Percentiles rank a stretch among this genome's conserved stretches.
phyloP scores from a whole-genome alignment of 23 red algal genomes.

The Pyropia yezoensis region DNA sequence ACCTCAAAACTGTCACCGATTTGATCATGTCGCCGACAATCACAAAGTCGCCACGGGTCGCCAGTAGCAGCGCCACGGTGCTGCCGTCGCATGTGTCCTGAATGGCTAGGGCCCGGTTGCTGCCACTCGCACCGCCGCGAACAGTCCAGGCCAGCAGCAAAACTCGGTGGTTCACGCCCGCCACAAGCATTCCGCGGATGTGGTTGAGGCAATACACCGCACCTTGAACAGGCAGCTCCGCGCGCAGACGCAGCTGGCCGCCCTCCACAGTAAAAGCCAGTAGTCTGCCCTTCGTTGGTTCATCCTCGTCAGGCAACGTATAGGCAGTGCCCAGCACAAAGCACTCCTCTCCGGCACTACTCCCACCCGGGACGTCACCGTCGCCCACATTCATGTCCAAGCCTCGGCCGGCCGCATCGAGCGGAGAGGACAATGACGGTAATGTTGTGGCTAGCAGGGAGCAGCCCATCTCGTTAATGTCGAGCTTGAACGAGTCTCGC shows the following conservation, averaged over 20 bases:
- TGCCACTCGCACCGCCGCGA: constrained; percentile 5
- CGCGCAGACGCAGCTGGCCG: constrained; percentile 33
- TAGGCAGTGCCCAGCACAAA: constrained; percentile 83
- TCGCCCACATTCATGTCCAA: constrained; percentile 43
- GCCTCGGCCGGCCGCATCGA: not conserved
- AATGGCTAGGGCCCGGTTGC: not conserved
- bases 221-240: constrained; percentile 52
- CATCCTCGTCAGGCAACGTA: constrained; percentile 35
- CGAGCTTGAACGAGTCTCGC: constrained; percentile 39
- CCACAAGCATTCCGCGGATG: constrained; percentile 56
- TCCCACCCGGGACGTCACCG: too few species aligned
- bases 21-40: constrained; percentile 82
- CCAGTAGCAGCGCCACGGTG: constrained; percentile 27
- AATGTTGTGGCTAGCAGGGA: constrained; percentile 49
- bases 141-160: constrained; percentile 24
- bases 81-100: constrained; percentile 20
- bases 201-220: constrained; percentile 52
- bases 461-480: constrained; percentile 36
- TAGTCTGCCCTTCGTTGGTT: constrained; percentile 66
- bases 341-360: constrained; percentile 8
- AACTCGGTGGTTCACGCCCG: constrained; percentile 60
- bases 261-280: constrained; percentile 53
- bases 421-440: not conserved
- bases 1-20: constrained; percentile 66
- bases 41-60: constrained; percentile 70